These are phyloP conservation scores for Trametes hirsuta DNA, from an alignment of 1,284 basidiomycete genomes.

Conservation along the genomic window DNA sequence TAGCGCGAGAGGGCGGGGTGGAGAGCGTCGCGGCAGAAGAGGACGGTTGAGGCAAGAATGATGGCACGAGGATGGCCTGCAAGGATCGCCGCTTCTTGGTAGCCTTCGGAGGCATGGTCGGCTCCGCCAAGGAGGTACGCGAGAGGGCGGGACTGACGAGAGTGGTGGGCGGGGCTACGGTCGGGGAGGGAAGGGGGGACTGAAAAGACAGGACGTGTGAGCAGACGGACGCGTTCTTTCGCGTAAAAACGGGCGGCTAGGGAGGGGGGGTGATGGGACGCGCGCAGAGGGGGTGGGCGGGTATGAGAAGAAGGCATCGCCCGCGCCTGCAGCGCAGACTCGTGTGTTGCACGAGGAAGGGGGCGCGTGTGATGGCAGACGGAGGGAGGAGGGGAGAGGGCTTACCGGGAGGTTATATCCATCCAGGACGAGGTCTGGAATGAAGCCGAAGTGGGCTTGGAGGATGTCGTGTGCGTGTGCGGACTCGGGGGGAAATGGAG, in stretches of 20 bases:
- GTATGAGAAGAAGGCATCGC: constrained; percentile 6
- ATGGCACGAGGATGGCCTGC: constrained; percentile 50
- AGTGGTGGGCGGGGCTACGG: constrained; percentile 7
- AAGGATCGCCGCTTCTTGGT: constrained; percentile 54
- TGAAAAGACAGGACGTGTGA: constrained; percentile 21
- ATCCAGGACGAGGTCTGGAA: constrained; percentile 22
- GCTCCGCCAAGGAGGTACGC: constrained; percentile 18
- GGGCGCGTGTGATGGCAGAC: constrained; percentile 17
- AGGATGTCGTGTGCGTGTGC: constrained; percentile 18
- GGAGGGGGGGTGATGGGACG: constrained; percentile 12
- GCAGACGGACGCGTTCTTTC: constrained; percentile 15
- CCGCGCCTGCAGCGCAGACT: constrained; percentile 20
- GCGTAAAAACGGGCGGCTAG: constrained; percentile 21
- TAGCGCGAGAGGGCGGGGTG: constrained; percentile 16
- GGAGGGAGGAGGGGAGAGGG: background rate
- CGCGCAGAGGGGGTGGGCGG: constrained; percentile 2
- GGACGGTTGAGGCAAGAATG: constrained; percentile 40
- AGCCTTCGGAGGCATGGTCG: constrained; percentile 27
- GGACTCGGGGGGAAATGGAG: background rate
- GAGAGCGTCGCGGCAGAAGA: constrained; percentile 21
- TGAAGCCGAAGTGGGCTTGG: constrained; percentile 25
- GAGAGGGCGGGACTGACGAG: constrained; percentile 12
- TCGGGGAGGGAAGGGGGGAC: constrained; percentile 9
- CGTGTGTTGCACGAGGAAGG: constrained; percentile 22
- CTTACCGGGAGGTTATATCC: constrained; percentile 20